Evolutionary conservation across 164 flowering plant genomes (phyloP).

Genomic region (Euptelea pleiosperma): DNA sequence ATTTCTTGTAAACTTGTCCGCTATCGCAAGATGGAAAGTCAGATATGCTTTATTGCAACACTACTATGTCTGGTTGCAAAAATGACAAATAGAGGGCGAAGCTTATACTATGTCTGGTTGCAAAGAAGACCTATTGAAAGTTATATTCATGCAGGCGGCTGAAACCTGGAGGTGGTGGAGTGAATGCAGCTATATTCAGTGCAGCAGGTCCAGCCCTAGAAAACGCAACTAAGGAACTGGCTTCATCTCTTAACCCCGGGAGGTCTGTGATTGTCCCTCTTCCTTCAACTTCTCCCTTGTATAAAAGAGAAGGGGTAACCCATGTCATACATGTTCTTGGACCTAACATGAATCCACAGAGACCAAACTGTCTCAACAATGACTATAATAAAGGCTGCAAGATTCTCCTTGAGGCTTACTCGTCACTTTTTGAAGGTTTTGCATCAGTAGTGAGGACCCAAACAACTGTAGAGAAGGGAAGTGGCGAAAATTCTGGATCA

Average conservation of each 20-base stretch:
- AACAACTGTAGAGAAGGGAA: constrained; percentile 13
- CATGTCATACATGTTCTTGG: constrained; percentile 98
- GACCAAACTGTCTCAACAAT: constrained; percentile 73
- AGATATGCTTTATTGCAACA: no score
- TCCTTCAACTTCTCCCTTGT: constrained; percentile 68
- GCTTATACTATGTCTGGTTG: no score
- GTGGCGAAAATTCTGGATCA: constrained; percentile 5
- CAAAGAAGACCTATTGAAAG: no score
- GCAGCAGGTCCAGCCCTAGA: constrained; percentile 83
- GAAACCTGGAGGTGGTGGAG: constrained; percentile 97
- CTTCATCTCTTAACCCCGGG: constrained; percentile 67
- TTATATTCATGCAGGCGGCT: constrained; percentile 61
- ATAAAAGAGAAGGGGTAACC: constrained; percentile 70
- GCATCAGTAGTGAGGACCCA: constrained; percentile 36
- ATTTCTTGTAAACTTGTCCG: no score
- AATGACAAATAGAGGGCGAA: no score
- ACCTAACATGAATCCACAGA: constrained; percentile 91
- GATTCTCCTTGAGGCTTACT: constrained; percentile 69
- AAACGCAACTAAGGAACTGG: constrained; percentile 70
- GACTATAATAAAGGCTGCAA: constrained; percentile 72
- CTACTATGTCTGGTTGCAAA: no score
- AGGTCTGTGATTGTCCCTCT: constrained; percentile 72
- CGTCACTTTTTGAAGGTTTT: constrained; percentile 82
- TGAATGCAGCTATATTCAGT: constrained; percentile 82
- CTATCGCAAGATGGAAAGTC: no score